These are phyloP conservation scores for Balansia obtecta DNA, from an alignment of 2,329 filamentous ascomycete species.

Conservation along the genomic window DNA sequence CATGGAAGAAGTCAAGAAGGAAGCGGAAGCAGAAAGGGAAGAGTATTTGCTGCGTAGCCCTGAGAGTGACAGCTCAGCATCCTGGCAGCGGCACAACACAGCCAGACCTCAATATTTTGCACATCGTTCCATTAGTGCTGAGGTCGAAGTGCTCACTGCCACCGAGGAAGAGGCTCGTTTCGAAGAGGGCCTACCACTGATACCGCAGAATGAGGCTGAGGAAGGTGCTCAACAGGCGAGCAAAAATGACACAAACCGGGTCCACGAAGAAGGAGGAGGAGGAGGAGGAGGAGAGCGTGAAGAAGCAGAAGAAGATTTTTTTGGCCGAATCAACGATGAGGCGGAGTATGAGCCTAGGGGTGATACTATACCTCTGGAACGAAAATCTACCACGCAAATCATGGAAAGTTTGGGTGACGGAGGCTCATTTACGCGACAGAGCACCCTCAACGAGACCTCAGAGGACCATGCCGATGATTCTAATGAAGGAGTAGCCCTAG, in stretches of 20 bases:
- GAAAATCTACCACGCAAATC: conserved; percentile 60
- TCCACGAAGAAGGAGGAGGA: conserved; percentile 31
- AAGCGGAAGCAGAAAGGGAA: conserved; percentile 30
- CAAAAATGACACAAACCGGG: conserved; percentile 18
- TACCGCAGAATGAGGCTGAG: conserved; percentile 22
- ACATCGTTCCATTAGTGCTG: conserved; percentile 30
- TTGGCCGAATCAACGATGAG: conserved; percentile 34
- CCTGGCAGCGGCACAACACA: conserved; percentile 5
- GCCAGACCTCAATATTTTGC: conserved; percentile 12
- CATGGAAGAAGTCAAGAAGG: conserved; percentile 38
- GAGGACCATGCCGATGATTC: conserved; percentile 15
- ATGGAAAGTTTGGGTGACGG: conserved; percentile 34
- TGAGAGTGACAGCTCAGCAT: conserved; percentile 6
- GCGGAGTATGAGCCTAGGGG: conserved; percentile 9
- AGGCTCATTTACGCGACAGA: conserved; percentile 16
- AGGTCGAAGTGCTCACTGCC: conserved; percentile 26
- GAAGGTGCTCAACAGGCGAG: conserved; percentile 8
- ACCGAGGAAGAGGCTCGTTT: conserved; percentile 45
- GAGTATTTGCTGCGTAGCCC: conserved; percentile 13
- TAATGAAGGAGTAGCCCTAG: conserved; percentile 5
- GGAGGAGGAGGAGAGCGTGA: conserved; percentile 33
- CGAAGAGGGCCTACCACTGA: conserved; percentile 58
- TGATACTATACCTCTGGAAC: conserved; percentile 31
- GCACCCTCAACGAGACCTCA: conserved; percentile 19
- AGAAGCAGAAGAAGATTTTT: conserved; percentile 51